A percentile compares a stretch with the other conserved stretches of the same genome.
Evolutionary conservation across 768 basidiomycete species (phyloP).

Genomic region (Russula vinacea): DNA sequence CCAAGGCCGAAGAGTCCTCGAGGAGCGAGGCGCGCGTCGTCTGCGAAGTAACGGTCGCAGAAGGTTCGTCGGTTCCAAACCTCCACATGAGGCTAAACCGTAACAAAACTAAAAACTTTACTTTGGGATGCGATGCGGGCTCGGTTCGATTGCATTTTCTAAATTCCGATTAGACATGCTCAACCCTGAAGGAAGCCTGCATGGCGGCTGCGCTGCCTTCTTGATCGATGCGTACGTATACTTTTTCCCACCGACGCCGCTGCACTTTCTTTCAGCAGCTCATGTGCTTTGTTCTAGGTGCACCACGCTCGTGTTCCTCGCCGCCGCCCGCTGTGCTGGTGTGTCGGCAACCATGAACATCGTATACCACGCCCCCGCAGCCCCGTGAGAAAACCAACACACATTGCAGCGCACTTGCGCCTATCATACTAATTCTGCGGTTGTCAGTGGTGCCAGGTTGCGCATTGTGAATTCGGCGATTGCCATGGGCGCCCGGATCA

Average conservation of each 20-base stretch:
- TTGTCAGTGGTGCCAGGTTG: slow-evolving; percentile 28
- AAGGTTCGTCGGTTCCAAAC: slow-evolving; percentile 30
- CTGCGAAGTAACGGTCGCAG: slow-evolving; percentile 33
- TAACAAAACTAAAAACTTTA: too few relatives aligned
- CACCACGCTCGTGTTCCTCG: slow-evolving; percentile 28
- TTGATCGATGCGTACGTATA: slow-evolving; percentile 31
- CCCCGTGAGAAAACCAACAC: slow-evolving; percentile 15
- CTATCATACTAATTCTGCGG: neutral
- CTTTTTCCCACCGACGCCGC: neutral
- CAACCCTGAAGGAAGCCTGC: slow-evolving; percentile 31
- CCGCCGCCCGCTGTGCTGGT: slow-evolving; percentile 5
- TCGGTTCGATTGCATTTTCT: neutral
- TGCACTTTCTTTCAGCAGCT: too few relatives aligned
- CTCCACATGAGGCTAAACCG: too few relatives aligned
- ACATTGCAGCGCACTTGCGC: too few relatives aligned
- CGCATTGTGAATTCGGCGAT: slow-evolving; percentile 32
- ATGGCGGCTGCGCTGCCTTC: slow-evolving; percentile 34
- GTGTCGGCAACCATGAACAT: slow-evolving; percentile 30
- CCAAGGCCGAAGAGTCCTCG: slow-evolving; percentile 35
- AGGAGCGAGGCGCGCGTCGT: slow-evolving; percentile 36
- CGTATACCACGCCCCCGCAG: slow-evolving; percentile 32
- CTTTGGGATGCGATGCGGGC: too few relatives aligned
- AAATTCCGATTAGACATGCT: slow-evolving; percentile 31
- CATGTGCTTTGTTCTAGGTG: too few relatives aligned
- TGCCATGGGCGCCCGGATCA: slow-evolving; percentile 30